phyloP scores from a whole-genome alignment of 1,284 basidiomycete species.

The Cryptococcus wingfieldii region DNA sequence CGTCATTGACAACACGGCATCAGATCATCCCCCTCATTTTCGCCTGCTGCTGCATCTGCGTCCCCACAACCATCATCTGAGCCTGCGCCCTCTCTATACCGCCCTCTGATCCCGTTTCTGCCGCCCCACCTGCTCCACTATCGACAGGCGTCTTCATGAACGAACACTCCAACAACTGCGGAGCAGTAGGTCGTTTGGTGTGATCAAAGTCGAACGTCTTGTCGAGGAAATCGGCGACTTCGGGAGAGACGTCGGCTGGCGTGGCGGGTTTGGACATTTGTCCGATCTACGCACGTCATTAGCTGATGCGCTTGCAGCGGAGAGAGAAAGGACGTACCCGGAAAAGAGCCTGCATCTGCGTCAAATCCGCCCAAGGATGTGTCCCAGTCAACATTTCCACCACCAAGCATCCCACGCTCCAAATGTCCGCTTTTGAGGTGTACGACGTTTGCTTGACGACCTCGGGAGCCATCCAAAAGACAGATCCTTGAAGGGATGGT shows the following conservation, averaged over 20 bases:
- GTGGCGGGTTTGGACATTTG: conserved; percentile 72
- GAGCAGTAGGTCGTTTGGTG: conserved; percentile 72
- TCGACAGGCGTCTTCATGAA: conserved; percentile 55
- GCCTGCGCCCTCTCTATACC: conserved; percentile 16
- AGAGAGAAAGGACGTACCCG: conserved; percentile 57
- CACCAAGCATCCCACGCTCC: conserved; percentile 95
- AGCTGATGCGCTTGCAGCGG: not conserved
- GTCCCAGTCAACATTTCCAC: conserved; percentile 98
- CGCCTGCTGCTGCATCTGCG: conserved; percentile 19
- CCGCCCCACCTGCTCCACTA: not conserved
- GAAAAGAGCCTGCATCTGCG: conserved; percentile 99
- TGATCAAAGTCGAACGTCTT: conserved; percentile 82
- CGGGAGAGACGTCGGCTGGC: conserved; percentile 79
- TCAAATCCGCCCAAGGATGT: conserved; percentile 93
- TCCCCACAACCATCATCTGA: conserved; percentile 29
- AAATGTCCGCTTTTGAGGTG: conserved; percentile 94
- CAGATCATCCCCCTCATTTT: conserved; percentile 10
- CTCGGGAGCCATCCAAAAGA: conserved; percentile 99
- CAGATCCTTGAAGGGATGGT: conserved; percentile 90
- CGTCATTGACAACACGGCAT: too few relatives aligned
- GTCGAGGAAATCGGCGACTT: conserved; percentile 77
- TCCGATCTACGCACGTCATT: conserved; percentile 64
- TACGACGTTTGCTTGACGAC: conserved; percentile 92
- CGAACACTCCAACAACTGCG: conserved; percentile 66
- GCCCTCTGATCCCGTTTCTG: not conserved